Conservation (phyloP, 257 asterid species). For the Mitragyna speciosa region DNA sequence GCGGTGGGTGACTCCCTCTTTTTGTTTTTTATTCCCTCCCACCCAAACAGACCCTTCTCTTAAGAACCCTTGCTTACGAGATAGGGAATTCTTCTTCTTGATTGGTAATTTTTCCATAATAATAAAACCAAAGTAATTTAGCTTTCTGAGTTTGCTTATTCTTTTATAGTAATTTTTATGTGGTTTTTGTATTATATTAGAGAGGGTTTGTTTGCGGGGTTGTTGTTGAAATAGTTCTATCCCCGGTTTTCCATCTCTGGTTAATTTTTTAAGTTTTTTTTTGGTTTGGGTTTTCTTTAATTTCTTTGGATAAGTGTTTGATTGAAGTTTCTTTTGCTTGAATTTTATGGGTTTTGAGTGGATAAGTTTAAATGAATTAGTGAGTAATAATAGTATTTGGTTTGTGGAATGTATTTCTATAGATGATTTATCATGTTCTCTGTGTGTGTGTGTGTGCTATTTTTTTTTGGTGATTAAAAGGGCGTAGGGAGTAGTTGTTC, state of each 20-base stretch:
- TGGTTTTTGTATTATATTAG: not conserved
- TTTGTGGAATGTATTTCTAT: too few species aligned
- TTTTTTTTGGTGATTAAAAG: not conserved
- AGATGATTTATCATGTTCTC: too few species aligned
- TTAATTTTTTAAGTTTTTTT: not conserved
- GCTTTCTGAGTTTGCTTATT: not conserved
- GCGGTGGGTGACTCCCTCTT: too few species aligned
- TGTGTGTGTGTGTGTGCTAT: too few species aligned
- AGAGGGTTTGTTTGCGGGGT: not conserved
- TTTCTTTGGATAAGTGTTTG: not conserved
- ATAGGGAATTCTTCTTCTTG: not conserved
- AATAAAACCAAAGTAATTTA: not conserved
- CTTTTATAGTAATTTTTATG: not conserved
- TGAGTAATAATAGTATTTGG: too few species aligned
- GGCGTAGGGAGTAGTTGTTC: not conserved
- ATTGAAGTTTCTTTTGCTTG: not conserved
- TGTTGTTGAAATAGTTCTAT: not conserved
- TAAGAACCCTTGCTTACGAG: not conserved
- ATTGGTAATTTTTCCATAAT: not conserved
- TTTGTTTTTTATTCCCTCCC: too few species aligned
- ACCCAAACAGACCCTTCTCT: not conserved
- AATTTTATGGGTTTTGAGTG: not conserved
- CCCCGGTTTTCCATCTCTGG: not conserved
- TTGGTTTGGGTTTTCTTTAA: not conserved
- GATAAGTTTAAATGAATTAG: too few species aligned